These are phyloP conservation scores for Magnaporthiopsis poae DNA, from an alignment of 2,329 filamentous ascomycete species.

Conservation along the genomic window DNA sequence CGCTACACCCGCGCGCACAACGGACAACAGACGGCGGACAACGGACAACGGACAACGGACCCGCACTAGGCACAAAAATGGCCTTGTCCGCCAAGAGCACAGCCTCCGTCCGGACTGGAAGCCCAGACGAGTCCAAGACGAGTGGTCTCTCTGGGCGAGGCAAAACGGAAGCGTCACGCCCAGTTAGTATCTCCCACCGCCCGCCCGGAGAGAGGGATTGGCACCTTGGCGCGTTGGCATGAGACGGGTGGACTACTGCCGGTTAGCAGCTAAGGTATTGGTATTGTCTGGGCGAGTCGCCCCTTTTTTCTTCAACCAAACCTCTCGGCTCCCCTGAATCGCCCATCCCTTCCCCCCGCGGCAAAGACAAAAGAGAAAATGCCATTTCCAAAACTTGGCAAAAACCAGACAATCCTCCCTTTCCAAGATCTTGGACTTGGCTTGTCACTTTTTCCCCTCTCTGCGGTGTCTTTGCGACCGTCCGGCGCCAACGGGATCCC, in stretches of 20 bases:
- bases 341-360: background rate
- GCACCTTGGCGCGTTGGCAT: background rate
- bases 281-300: background rate
- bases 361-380: background rate
- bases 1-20: background rate
- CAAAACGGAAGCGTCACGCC: background rate
- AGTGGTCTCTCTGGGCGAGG: background rate
- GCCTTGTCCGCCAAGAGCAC: background rate
- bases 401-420: background rate
- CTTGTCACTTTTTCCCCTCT: background rate
- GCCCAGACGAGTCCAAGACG: background rate
- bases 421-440: no score
- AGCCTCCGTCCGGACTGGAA: background rate
- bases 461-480: no score
- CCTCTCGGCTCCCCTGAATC: background rate
- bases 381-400: background rate
- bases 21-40: background rate
- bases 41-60: background rate
- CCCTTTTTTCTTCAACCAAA: no score
- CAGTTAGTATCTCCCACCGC: background rate
- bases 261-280: background rate
- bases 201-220: conserved; percentile 4
- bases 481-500: no score
- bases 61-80: background rate
- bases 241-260: background rate